Conservation (phyloP, 768 basidiomycete species). For the Amanita molliuscula region DNA sequence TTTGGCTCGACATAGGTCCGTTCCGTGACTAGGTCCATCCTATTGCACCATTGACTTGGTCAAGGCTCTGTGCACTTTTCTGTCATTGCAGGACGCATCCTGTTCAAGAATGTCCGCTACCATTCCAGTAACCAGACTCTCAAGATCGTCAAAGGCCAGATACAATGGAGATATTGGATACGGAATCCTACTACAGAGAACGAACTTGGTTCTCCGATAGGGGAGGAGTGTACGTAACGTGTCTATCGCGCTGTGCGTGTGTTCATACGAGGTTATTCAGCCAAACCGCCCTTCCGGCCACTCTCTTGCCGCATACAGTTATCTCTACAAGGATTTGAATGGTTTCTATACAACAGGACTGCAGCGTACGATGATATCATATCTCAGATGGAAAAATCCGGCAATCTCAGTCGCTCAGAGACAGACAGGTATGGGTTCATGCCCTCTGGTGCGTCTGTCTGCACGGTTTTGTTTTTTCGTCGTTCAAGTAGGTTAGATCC, state of each 20-base stretch:
- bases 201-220: constrained; percentile 41
- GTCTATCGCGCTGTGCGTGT: background rate
- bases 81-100: constrained; percentile 73
- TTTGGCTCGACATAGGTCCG: constrained; percentile 77
- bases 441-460: too few species aligned
- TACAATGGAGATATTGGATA: constrained; percentile 95
- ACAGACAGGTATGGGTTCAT: constrained; percentile 26
- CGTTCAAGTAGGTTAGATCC: constrained; percentile 5
- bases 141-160: constrained; percentile 70
- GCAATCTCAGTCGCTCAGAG: constrained; percentile 21
- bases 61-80: constrained; percentile 90
- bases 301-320: constrained; percentile 75
- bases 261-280: constrained; percentile 14
- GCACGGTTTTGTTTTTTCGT: background rate
- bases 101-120: constrained; percentile 82
- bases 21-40: constrained; percentile 10
- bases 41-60: constrained; percentile 2
- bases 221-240: constrained; percentile 41
- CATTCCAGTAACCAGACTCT: constrained; percentile 90
- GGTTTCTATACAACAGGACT: constrained; percentile 88
- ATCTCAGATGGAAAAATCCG: constrained; percentile 49
- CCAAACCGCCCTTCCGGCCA: constrained; percentile 22
- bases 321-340: constrained; percentile 79
- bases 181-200: constrained; percentile 69
- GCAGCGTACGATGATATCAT: constrained; percentile 84